Conservation (phyloP, 2,329 filamentous ascomycete genomes). For the Exserohilum rostratum region DNA sequence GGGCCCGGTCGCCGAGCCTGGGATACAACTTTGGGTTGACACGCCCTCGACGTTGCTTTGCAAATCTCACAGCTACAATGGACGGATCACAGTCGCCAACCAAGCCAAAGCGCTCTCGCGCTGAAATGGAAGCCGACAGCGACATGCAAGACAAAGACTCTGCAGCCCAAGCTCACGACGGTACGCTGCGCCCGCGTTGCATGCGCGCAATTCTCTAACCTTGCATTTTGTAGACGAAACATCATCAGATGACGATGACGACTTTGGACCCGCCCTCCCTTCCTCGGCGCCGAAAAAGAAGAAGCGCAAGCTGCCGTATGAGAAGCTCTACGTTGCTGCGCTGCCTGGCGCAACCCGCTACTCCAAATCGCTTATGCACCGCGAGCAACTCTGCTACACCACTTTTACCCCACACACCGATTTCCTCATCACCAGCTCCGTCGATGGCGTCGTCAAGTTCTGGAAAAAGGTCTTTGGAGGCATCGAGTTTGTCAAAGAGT, state of each 20-base stretch:
- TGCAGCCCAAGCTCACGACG: constrained; percentile 18
- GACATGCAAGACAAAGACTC: constrained; percentile 8
- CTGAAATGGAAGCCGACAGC: constrained; percentile 33
- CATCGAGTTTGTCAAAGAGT: constrained; percentile 98
- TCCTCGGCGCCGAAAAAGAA: constrained; percentile 85
- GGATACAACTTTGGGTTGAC: not conserved
- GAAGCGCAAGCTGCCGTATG: constrained; percentile 85
- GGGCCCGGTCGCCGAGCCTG: not conserved
- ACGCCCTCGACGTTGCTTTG: constrained; percentile 1
- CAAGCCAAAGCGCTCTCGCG: constrained; percentile 32
- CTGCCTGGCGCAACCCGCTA: constrained; percentile 81
- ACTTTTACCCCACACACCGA: constrained; percentile 90
- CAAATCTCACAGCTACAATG: not conserved
- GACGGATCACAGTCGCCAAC: constrained; percentile 32
- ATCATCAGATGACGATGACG: constrained; percentile 75
- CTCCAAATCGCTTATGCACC: constrained; percentile 97
- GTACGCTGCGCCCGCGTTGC: constrained; percentile 10
- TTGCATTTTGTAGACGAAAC: constrained; percentile 4
- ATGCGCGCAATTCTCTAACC: constrained; percentile 15
- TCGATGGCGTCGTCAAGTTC: constrained; percentile 97
- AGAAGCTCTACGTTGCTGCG: constrained; percentile 92
- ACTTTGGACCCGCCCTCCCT: constrained; percentile 91
- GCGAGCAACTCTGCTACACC: constrained; percentile 87
- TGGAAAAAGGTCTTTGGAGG: constrained; percentile 95
- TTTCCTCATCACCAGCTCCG: constrained; percentile 91